Conservation (phyloP, 345 rosid genomes). For the Acer campestre region DNA sequence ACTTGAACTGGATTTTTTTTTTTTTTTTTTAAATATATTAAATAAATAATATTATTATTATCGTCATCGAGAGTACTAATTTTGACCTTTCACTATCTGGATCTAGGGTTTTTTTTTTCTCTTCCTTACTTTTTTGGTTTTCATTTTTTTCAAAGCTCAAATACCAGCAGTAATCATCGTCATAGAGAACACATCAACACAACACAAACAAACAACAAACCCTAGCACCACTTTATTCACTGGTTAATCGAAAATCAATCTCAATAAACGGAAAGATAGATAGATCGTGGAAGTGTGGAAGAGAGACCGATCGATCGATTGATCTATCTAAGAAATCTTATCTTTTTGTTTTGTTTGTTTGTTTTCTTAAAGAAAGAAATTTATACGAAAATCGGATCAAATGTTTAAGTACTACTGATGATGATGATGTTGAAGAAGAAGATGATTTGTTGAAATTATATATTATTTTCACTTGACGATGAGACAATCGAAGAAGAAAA, state of each 20-base stretch:
- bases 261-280: slow-evolving; percentile 11
- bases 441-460: no score
- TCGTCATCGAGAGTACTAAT: slow-evolving; percentile 17
- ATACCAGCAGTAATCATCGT: slow-evolving; percentile 19
- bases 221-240: slow-evolving; percentile 16
- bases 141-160: not conserved
- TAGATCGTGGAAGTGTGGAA: slow-evolving; percentile 23
- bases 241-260: slow-evolving; percentile 5
- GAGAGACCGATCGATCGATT: not conserved
- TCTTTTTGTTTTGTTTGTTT: not conserved
- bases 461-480: not conserved
- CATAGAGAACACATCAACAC: slow-evolving; percentile 6
- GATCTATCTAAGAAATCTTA: slow-evolving; percentile 32
- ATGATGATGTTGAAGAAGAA: slow-evolving; percentile 26
- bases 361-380: slow-evolving; percentile 21
- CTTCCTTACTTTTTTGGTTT: not conserved
- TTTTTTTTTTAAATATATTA: not conserved
- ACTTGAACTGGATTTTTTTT: not conserved
- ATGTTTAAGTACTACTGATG: slow-evolving; percentile 35
- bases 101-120: slow-evolving; percentile 57
- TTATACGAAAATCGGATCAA: slow-evolving; percentile 39
- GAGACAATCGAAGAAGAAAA: slow-evolving; percentile 22
- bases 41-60: not conserved
- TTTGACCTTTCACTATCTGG: slow-evolving; percentile 50
- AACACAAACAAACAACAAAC: not conserved